Evolutionary conservation across 2,329 filamentous ascomycete genomes (phyloP).

Genomic region (Chrysoporthe cubensis): DNA sequence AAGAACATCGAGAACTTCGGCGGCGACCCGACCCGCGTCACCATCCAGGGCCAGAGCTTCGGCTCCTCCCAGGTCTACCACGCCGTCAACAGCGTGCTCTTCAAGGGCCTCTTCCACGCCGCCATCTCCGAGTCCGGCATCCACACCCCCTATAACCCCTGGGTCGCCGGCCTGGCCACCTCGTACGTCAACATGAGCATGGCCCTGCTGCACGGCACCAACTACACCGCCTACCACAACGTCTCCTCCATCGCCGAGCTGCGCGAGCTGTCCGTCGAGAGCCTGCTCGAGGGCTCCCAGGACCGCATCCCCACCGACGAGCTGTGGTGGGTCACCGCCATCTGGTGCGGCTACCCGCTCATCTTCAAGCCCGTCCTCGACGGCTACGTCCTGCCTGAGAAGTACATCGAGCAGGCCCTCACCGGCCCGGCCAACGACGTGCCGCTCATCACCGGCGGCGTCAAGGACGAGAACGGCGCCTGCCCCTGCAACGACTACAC

Average conservation of each 20-base stretch:
- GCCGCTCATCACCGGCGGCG: constrained; percentile 42
- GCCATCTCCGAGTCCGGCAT: constrained; percentile 38
- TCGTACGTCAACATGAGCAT: constrained; percentile 37
- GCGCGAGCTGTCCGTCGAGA: constrained; percentile 18
- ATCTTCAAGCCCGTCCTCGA: constrained; percentile 37
- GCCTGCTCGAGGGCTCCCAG: constrained; percentile 34
- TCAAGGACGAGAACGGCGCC: constrained; percentile 39
- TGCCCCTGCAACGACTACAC: constrained; percentile 33
- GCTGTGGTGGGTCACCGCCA: constrained; percentile 37
- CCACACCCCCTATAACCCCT: constrained; percentile 36
- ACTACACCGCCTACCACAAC: constrained; percentile 33
- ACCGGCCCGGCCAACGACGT: constrained; percentile 40
- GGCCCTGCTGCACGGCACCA: constrained; percentile 33
- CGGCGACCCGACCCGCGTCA: constrained; percentile 27
- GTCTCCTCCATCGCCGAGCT: constrained; percentile 23
- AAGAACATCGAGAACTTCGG: constrained; percentile 26
- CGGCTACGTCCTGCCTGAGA: constrained; percentile 32
- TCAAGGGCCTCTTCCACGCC: constrained; percentile 37
- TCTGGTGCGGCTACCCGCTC: constrained; percentile 35
- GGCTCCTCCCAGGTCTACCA: constrained; percentile 39
- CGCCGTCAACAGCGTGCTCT: constrained; percentile 37
- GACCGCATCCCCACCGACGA: constrained; percentile 33
- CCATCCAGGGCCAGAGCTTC: constrained; percentile 26
- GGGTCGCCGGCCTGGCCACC: constrained; percentile 36
- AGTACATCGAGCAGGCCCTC: constrained; percentile 31